phyloP scores from a whole-genome alignment of 2,329 filamentous ascomycete genomes.

The Colletotrichum simmondsii region DNA sequence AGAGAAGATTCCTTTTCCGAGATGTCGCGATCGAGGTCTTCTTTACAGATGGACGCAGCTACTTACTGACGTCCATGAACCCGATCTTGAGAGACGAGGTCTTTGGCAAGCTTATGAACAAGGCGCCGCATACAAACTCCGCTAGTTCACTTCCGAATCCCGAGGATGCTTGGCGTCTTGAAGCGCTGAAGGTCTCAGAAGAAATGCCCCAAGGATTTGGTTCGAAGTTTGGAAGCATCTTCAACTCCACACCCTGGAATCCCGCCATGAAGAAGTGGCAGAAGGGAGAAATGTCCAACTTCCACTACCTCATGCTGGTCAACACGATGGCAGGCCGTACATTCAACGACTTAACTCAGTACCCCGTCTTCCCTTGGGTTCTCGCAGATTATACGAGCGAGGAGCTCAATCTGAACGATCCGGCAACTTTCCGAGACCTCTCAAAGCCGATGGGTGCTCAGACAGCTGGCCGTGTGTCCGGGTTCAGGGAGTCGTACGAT shows the following conservation, averaged over 20 bases:
- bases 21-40: conserved; percentile 98
- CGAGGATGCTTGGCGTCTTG: conserved; percentile 92
- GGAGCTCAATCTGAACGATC: conserved; percentile 87
- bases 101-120: conserved; percentile 78
- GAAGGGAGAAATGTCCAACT: conserved; percentile 95
- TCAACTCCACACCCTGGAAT: conserved; percentile 84
- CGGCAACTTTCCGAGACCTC: conserved; percentile 87
- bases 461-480: conserved; percentile 77
- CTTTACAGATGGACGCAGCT: conserved; percentile 96
- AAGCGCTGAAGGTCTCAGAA: conserved; percentile 78
- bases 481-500: conserved; percentile 86
- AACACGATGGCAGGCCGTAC: conserved; percentile 97
- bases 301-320: conserved; percentile 98
- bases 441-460: conserved; percentile 98
- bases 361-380: conserved; percentile 98
- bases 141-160: conserved; percentile 77
- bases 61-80: conserved; percentile 87
- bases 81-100: conserved; percentile 81
- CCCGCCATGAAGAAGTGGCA: conserved; percentile 91
- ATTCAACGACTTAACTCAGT: conserved; percentile 98
- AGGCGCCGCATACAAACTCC: conserved; percentile 83
- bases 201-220: conserved; percentile 74
- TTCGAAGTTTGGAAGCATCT: conserved; percentile 91
- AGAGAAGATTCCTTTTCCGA: conserved; percentile 92
- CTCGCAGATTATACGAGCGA: conserved; percentile 95